Percentiles rank a stretch among this genome's conserved stretches.
These are phyloP conservation scores for Echites panduratus DNA, from an alignment of 257 asterid genomes.

Conservation along the genomic window DNA sequence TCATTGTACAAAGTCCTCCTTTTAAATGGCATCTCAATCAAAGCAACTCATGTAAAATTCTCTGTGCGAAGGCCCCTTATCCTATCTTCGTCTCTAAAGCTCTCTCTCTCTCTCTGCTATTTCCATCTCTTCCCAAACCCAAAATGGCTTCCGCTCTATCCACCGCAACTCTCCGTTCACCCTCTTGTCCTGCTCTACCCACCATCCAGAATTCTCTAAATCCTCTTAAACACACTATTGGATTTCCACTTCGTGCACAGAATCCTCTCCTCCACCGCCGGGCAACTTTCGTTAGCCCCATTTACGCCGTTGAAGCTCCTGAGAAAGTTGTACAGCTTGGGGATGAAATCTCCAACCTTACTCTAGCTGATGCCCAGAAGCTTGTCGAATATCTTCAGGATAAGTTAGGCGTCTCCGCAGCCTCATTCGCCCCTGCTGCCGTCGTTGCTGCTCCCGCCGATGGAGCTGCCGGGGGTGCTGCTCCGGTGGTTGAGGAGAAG, in stretches of 20 bases:
- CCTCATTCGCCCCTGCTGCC: slow-evolving; percentile 75
- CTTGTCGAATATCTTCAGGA: slow-evolving; percentile 96
- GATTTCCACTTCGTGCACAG: slow-evolving; percentile 34
- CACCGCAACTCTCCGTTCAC: slow-evolving; percentile 36
- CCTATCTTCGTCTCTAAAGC: slow-evolving; percentile 12
- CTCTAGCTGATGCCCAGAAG: slow-evolving; percentile 90
- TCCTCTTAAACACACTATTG: slow-evolving; percentile 31
- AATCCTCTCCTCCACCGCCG: slow-evolving; percentile 39
- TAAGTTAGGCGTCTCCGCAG: slow-evolving; percentile 90
- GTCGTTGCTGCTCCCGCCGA: slow-evolving; percentile 36
- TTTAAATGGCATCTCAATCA: background rate
- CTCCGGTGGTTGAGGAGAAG: slow-evolving; percentile 82
- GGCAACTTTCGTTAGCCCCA: slow-evolving; percentile 39
- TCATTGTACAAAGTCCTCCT: no score
- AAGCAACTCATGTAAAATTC: background rate
- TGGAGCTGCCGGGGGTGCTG: slow-evolving; percentile 33
- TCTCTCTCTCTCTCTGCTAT: slow-evolving; percentile 2
- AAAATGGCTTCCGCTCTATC: slow-evolving; percentile 69
- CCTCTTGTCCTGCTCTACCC: slow-evolving; percentile 26
- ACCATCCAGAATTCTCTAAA: slow-evolving; percentile 9
- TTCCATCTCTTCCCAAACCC: background rate
- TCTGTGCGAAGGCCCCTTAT: slow-evolving; percentile 11
- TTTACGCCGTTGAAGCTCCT: slow-evolving; percentile 80
- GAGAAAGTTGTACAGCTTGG: slow-evolving; percentile 78
- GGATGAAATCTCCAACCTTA: slow-evolving; percentile 67